Conservation (phyloP, 192 early-diverging fungal genomes). For the Coemansia sp. region DNA sequence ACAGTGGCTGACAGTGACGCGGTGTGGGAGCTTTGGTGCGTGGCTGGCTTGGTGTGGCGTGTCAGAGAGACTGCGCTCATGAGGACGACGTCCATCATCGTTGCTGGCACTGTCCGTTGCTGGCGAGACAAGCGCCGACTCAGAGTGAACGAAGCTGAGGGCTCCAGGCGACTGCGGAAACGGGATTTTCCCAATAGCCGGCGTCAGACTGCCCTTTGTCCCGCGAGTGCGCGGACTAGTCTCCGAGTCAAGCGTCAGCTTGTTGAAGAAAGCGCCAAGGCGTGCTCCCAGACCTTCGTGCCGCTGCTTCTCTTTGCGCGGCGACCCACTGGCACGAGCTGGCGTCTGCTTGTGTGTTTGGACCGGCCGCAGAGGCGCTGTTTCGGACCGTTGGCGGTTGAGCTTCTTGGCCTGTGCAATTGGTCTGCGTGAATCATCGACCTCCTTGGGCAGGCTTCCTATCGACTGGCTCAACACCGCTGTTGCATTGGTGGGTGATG, state of each 20-base stretch:
- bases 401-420: slow-evolving; percentile 33
- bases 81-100: slow-evolving; percentile 14
- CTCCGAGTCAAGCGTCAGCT: slow-evolving; percentile 50
- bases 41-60: slow-evolving; percentile 20
- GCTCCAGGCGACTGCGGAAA: slow-evolving; percentile 20
- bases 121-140: slow-evolving; percentile 3
- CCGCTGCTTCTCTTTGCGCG: slow-evolving; percentile 37
- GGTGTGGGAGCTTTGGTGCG: slow-evolving; percentile 28
- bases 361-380: slow-evolving; percentile 39
- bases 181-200: slow-evolving; percentile 17
- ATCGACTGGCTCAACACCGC: slow-evolving; percentile 10
- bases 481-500: slow-evolving; percentile 8
- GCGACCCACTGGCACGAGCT: slow-evolving; percentile 23
- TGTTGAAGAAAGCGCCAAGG: slow-evolving; percentile 52
- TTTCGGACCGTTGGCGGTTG: slow-evolving; percentile 52
- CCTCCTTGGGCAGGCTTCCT: slow-evolving; percentile 15
- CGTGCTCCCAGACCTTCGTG: slow-evolving; percentile 48
- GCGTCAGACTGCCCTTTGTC: slow-evolving; percentile 15
- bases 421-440: slow-evolving; percentile 8
- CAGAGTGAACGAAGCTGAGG: slow-evolving; percentile 8
- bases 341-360: slow-evolving; percentile 15
- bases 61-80: slow-evolving; percentile 50
- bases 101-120: slow-evolving; percentile 12
- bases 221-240: slow-evolving; percentile 28
- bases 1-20: slow-evolving; percentile 46